A percentile compares a stretch with the other conserved stretches of the same genome.
Conservation (phyloP, 1,284 basidiomycete genomes). For the Coniophora puteana region DNA sequence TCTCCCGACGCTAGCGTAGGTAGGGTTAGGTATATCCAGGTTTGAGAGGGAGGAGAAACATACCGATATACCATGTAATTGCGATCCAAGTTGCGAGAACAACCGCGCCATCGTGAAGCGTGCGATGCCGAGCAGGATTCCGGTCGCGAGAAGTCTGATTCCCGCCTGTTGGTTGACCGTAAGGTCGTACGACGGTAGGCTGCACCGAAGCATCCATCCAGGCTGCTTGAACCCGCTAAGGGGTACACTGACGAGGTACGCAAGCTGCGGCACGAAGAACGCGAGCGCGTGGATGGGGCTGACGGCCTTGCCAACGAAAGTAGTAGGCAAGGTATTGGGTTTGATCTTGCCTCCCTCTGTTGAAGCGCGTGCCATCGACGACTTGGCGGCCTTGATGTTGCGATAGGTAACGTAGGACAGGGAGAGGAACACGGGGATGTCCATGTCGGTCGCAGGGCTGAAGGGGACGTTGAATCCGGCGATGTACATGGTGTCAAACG, state of each 20-base stretch:
- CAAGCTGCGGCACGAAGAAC: constrained; percentile 16
- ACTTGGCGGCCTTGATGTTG: too few species aligned
- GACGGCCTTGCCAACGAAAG: constrained; percentile 22
- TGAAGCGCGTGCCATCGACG: constrained; percentile 9
- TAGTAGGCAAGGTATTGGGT: constrained; percentile 12
- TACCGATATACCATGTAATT: constrained; percentile 28
- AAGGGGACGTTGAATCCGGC: too few species aligned
- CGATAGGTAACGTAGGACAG: too few species aligned
- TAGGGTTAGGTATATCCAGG: too few species aligned
- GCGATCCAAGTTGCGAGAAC: constrained; percentile 20
- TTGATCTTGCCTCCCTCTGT: constrained; percentile 17
- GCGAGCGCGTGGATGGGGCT: constrained; percentile 26
- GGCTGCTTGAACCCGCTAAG: constrained; percentile 29
- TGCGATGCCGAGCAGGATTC: constrained; percentile 14
- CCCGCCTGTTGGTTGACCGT: constrained; percentile 13
- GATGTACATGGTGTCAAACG: too few species aligned
- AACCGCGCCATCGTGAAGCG: constrained; percentile 11
- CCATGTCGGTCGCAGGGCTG: too few species aligned
- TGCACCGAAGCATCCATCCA: constrained; percentile 24
- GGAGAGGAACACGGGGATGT: too few species aligned
- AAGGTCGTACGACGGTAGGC: constrained; percentile 21
- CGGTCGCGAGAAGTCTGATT: constrained; percentile 24
- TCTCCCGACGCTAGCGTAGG: constrained; percentile 24
- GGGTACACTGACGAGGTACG: constrained; percentile 22
- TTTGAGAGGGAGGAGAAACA: neutral